Conservation (phyloP, 768 basidiomycete genomes). For the Trametes meyenii region DNA sequence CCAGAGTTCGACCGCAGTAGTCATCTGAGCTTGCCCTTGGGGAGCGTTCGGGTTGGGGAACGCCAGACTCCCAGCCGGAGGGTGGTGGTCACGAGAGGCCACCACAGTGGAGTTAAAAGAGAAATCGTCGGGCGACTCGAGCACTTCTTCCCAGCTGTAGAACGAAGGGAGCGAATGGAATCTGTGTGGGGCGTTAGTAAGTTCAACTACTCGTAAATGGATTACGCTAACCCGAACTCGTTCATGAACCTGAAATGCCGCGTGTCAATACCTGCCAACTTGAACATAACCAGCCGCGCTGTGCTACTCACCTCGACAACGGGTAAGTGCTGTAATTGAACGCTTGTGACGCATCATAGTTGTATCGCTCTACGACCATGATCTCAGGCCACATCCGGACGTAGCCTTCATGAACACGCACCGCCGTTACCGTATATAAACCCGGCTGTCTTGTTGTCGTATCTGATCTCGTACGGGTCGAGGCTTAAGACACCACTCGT, state of each 20-base stretch:
- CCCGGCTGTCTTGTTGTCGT: conserved; percentile 52
- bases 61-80: conserved; percentile 51
- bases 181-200: conserved; percentile 30
- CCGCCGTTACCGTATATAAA: conserved; percentile 60
- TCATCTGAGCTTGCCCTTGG: conserved; percentile 57
- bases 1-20: conserved; percentile 53
- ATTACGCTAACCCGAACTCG: conserved; percentile 51
- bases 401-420: conserved; percentile 18
- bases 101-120: conserved; percentile 61
- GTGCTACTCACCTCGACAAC: conserved; percentile 41
- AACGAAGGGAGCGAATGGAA: conserved; percentile 68
- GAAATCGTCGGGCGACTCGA: conserved; percentile 52
- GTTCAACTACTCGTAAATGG: not conserved
- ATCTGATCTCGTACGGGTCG: conserved; percentile 55
- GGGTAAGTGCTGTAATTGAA: conserved; percentile 60
- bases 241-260: conserved; percentile 49
- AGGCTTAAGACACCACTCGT: conserved; percentile 59
- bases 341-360: conserved; percentile 54
- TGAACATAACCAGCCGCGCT: not conserved
- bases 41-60: conserved; percentile 60
- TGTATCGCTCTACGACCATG: conserved; percentile 49
- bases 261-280: conserved; percentile 15
- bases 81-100: conserved; percentile 57
- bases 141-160: conserved; percentile 62
- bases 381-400: not conserved